Base-by-base conservation (phyloP, 352 stramenopile species). In the Blastocystis hominis region DNA sequence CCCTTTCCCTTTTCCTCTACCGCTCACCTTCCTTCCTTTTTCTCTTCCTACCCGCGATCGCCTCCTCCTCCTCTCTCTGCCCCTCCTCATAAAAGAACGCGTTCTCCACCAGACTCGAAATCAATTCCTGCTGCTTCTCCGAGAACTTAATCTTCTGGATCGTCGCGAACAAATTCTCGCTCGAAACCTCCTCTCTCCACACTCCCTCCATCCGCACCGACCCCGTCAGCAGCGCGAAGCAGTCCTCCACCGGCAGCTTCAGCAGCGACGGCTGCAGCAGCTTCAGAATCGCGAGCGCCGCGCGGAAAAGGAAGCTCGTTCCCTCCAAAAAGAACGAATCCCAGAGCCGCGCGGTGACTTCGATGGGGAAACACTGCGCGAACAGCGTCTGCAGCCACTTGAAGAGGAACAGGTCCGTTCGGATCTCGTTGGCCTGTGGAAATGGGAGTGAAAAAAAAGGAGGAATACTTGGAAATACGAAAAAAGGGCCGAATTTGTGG, bases 301-400 rank as follows among this genome's bases (percentile, higher is more conserved):
- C 61, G 17, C 63, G 36, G 30, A 86, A 86, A 4, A 86, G 40
- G 59, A 86, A 72, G 4, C 20, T 17, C 9, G 76, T 86, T 56
- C 76, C 76, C 46, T 86, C 76, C 20, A 75, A 44, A n/a, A 86
- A 77, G 56, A 86, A 86, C 10, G 20, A 34, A n/a, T 86, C 76
- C 76, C 76, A 86, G 24, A 86, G n/a, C 24, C 63, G 13, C 20
- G 59, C 42, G n/a, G 44, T 42, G 3, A 77, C 61, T 7, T 86
- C 63, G 36, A 86, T 76, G 3, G 76, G n/a, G 59, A 86, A 86
- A 20, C 59, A 72, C 24, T 86, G 59, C 10, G 63, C 44, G 40
- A 86, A 86, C 20, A 86, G 44, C 20, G 59, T 59, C 40, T 86
- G 76, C 13, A 86, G 24, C 76, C 76, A 86, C 44, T 72, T 72